Percentiles rank a stretch among this genome's conserved stretches.
These are phyloP conservation scores for Gossypium rotundifolium DNA, from an alignment of 345 rosid genomes.

Conservation along the genomic window DNA sequence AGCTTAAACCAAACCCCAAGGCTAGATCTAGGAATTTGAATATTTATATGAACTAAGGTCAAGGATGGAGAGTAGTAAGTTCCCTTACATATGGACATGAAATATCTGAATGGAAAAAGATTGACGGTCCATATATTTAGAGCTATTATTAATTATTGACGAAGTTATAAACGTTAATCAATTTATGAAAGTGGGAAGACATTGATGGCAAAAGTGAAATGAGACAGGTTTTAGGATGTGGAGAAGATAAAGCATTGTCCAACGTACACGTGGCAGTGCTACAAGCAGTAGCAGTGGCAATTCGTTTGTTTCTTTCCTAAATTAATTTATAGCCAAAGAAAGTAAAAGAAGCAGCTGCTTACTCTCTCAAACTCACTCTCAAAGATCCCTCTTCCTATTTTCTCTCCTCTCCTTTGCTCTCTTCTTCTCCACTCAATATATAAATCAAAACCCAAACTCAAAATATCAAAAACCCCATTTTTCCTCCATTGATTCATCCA, in stretches of 20 bases:
- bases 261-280: slow-evolving; percentile 35
- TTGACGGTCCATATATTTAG: no score
- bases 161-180: no score
- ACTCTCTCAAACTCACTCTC: background rate
- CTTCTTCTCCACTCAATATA: background rate
- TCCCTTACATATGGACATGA: background rate
- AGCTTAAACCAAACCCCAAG: background rate
- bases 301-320: background rate
- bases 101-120: background rate
- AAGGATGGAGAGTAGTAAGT: background rate
- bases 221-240: no score
- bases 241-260: slow-evolving; percentile 11
- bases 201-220: background rate
- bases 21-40: background rate
- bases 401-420: background rate
- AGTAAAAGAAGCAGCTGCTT: background rate
- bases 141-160: no score
- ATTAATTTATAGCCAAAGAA: background rate
- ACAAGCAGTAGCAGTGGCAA: background rate
- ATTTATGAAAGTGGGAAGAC: background rate
- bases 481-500: background rate
- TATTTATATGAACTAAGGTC: background rate
- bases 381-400: background rate
- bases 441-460: background rate
- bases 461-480: background rate